These are phyloP conservation scores for Arthrocladium fulminans DNA, from an alignment of 2,329 filamentous ascomycete species.

Conservation along the genomic window DNA sequence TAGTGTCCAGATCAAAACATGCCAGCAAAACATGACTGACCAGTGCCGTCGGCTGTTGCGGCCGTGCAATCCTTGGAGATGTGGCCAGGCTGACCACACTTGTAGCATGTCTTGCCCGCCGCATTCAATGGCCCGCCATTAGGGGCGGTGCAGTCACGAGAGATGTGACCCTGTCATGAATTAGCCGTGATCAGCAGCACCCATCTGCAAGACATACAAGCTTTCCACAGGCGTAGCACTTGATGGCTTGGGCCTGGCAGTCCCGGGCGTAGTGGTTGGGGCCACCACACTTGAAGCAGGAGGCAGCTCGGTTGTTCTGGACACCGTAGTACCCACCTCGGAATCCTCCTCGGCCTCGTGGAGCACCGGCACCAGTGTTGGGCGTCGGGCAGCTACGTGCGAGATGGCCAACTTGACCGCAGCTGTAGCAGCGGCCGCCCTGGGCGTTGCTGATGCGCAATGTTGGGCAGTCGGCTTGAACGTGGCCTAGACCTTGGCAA, in stretches of 20 bases:
- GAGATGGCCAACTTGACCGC: conserved; percentile 84
- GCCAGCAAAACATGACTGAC: background rate
- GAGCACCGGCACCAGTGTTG: conserved; percentile 60
- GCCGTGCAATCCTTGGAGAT: conserved; percentile 93
- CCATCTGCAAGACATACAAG: conserved; percentile 40
- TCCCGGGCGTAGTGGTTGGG: conserved; percentile 98
- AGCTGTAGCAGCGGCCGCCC: conserved; percentile 91
- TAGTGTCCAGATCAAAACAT: background rate
- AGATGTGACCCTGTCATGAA: conserved; percentile 62
- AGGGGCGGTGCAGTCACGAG: conserved; percentile 87
- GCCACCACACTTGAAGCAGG: conserved; percentile 64
- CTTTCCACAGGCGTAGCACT: conserved; percentile 96
- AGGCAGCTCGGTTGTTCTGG: conserved; percentile 44
- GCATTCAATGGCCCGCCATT: conserved; percentile 94
- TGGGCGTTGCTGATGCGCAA: conserved; percentile 78
- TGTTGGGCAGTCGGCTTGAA: conserved; percentile 97
- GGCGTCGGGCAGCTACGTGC: conserved; percentile 81
- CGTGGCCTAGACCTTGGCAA: conserved; percentile 95
- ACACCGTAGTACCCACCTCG: conserved; percentile 62
- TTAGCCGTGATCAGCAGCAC: conserved; percentile 11
- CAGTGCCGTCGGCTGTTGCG: conserved; percentile 36
- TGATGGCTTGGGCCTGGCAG: conserved; percentile 97
- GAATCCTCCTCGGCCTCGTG: conserved; percentile 50
- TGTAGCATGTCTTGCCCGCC: conserved; percentile 96
- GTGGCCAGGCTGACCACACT: conserved; percentile 89